Evolutionary conservation across 495 filamentous ascomycete species (phyloP), one percentile per base, ranked within the genome.

Genomic region (Sordaria brevicollis): DNA sequence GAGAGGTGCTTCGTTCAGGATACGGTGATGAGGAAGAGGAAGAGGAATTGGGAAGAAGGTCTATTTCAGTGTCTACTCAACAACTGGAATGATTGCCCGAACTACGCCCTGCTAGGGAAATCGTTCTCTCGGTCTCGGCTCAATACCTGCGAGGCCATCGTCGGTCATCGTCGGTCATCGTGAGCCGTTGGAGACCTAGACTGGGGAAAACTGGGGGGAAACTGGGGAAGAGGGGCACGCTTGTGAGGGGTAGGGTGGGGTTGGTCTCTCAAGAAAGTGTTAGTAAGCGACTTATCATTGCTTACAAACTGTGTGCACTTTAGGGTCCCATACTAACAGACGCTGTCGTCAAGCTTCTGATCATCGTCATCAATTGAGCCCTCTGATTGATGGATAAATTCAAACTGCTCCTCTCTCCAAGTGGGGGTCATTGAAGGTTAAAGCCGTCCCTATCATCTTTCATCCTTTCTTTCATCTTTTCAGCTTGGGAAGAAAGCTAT

Each of bases 371-470:
- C 5, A 54, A 66, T 21, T 35, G 15, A 21, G 68, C 19, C 65
- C 39, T 72, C 25, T 79, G 79, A 81, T 80, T 81, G 79, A 77
- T 75, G 79, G 79, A 78, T 74, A 79, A 81, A 75, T 77, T 15
- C 25, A 31, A 1, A 36, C 35, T 10, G 25, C 25, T 62, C 15
- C 49, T 31, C 5, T 31, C 49, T 31, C 5, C 49, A 31, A 31
- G 49, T 62, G 49, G 49, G 49, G 49, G 49, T 31, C 31, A 19
- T 11, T 7, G 25, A 5, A 41, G 31, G 13, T 54, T 29, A 36
- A 65, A 39, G n/a, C 41, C 35, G 29, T 36, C 35, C 38, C 67
- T 33, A 43, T 38, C 67, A 43, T 9, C 31, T 33, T 66, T 25
- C 37, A 13, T 33, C 8, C 21, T 34, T n/a, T 9, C 31, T 33